phyloP scores from a whole-genome alignment of 2,329 filamentous ascomycete genomes.

The Sarocladium oryzae region DNA sequence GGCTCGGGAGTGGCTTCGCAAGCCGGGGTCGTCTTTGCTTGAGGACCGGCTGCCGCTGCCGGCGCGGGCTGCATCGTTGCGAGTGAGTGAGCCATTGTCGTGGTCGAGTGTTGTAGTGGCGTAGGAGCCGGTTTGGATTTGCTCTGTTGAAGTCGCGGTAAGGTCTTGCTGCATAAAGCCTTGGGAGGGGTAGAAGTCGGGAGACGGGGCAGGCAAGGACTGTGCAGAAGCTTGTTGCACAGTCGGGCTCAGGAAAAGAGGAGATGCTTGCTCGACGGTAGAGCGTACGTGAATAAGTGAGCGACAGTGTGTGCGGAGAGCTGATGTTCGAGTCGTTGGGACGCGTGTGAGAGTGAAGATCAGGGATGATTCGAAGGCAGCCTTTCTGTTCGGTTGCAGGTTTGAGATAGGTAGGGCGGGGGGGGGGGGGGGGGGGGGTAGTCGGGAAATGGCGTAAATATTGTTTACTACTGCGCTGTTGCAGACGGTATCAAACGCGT shows the following conservation, averaged over 20 bases:
- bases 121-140: constrained; percentile 30
- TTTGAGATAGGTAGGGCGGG: no score
- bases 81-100: constrained; percentile 52
- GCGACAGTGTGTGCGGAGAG: not conserved
- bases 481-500: not conserved
- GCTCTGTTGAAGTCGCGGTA: constrained; percentile 37
- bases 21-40: not conserved
- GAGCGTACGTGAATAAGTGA: not conserved
- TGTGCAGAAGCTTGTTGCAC: constrained; percentile 46
- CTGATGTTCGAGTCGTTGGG: not conserved
- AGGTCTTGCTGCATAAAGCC: constrained; percentile 62
- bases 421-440: not conserved
- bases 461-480: not conserved
- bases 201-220: constrained; percentile 27
- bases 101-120: constrained; percentile 25
- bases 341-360: not conserved
- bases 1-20: constrained; percentile 16
- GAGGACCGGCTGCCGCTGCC: not conserved
- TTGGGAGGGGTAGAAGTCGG: constrained; percentile 26
- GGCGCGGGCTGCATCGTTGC: not conserved
- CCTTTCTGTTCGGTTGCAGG: no score
- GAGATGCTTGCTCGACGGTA: not conserved
- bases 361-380: not conserved
- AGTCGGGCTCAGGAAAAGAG: constrained; percentile 29
- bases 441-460: not conserved